These are phyloP conservation scores for Sphagnum tenellum DNA, from an alignment of 225 moss, liverwort and hornwort genomes.

Conservation along the genomic window DNA sequence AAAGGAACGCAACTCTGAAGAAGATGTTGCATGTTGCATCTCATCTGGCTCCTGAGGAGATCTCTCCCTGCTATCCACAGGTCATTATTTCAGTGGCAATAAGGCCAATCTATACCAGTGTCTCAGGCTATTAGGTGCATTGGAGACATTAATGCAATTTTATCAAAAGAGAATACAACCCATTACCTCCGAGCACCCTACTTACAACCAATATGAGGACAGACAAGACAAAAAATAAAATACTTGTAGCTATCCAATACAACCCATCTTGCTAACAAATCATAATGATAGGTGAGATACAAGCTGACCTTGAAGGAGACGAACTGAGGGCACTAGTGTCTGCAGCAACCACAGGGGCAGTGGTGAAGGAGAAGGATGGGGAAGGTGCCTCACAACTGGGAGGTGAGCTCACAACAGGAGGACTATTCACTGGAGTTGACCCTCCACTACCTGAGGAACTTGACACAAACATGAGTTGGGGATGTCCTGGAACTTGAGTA, in stretches of 20 bases:
- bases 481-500: slow-evolving; percentile 33
- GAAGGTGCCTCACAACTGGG: slow-evolving; percentile 25
- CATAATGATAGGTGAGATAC: neutral
- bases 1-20: slow-evolving; percentile 43
- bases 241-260: too few relatives aligned
- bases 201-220: neutral
- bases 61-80: slow-evolving; percentile 22
- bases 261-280: too few relatives aligned
- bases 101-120: too few relatives aligned
- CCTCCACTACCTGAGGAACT: slow-evolving; percentile 34
- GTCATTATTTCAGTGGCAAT: too few relatives aligned
- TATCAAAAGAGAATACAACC: too few relatives aligned
- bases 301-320: slow-evolving; percentile 24
- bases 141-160: neutral
- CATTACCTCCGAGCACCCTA: too few relatives aligned
- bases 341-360: slow-evolving; percentile 21
- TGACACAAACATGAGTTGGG: slow-evolving; percentile 40
- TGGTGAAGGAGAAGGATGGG: slow-evolving; percentile 36
- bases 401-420: slow-evolving; percentile 24
- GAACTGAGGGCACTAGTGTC: slow-evolving; percentile 24
- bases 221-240: neutral
- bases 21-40: slow-evolving; percentile 40
- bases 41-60: slow-evolving; percentile 36
- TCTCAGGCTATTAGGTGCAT: neutral
- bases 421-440: slow-evolving; percentile 36